Base-by-base conservation (phyloP, 805 yeast genomes). In the Candida ipomoeae region DNA sequence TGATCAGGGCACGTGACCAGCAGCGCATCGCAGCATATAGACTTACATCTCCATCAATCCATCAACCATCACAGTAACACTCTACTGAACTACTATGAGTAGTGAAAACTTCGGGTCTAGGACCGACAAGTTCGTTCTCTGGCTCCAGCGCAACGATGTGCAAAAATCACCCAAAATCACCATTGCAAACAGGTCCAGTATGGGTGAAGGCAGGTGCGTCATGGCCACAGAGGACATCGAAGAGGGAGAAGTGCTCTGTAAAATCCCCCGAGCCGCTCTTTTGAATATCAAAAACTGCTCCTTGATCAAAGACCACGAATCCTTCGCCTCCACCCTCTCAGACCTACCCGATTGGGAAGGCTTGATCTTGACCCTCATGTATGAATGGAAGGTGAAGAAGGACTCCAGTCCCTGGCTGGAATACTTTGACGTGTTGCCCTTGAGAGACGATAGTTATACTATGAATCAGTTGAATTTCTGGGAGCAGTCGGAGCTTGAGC, bases 381-480 rank as follows among this genome's bases (percentile, higher is more conserved):
- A 82, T 58, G 95, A 87, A 58, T 48, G 68, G 50, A 69, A 72
- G 39, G 70, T 73, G 45, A 58, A 77, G 33, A 74, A 75, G 3
- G 68, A 66, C 0, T 52, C 68, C 3, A 80, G 88, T 38, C 70
- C 67, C 32, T 92, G 97, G 96, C 65, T 62, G 47, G 76, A 82
- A 1, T 92, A 92, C 65, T 81, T 90, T 50, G 69, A 79, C 18
- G 80, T 91, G 0, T 71, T 92, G 38, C 98, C 98, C 0, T 49
- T 70, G 15, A 45, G 45, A 18, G 71, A 66, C 44, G 23, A 29
- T 5, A 55, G 60, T 43, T 62, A 70, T 51, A 54, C 61, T 14
- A 81, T 85, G 65, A 77, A 83, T 60, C 84, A 84, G 34, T 77
- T 90, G 51, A 87, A 90, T 82, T 89, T 82, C 61, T 92, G 99